A percentile compares a stretch with the other conserved stretches of the same genome.
Conservation (phyloP, 345 rosid species). For the Turritis glabra region DNA sequence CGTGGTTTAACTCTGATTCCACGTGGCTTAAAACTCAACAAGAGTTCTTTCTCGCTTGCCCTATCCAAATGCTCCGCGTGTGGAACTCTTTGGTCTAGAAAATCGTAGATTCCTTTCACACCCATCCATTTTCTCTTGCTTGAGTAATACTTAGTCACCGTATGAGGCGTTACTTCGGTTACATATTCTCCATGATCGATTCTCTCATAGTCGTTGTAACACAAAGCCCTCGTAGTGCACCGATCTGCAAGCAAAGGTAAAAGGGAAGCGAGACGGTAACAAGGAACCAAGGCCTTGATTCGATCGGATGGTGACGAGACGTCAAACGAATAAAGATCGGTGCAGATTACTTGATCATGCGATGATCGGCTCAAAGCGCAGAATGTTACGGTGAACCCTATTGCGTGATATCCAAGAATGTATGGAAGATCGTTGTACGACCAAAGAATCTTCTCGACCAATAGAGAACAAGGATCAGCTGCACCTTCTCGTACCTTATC, state of each 20-base stretch:
- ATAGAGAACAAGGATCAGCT: constrained; percentile 59
- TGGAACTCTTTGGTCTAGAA: constrained; percentile 78
- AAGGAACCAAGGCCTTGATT: constrained; percentile 76
- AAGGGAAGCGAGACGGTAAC: constrained; percentile 77
- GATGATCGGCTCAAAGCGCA: constrained; percentile 69
- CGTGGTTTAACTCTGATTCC: constrained; percentile 64
- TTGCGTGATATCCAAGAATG: constrained; percentile 79
- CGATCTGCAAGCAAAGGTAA: constrained; percentile 73
- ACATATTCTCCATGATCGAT: constrained; percentile 40
- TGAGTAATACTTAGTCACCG: constrained; percentile 56
- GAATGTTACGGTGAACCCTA: constrained; percentile 72
- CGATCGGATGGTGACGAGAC: constrained; percentile 64
- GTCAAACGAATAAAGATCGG: constrained; percentile 72
- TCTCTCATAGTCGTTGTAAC: constrained; percentile 81
- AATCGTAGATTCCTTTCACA: constrained; percentile 77
- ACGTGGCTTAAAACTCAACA: constrained; percentile 75
- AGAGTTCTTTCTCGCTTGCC: constrained; percentile 58
- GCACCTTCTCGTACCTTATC: constrained; percentile 65
- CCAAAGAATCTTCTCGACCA: constrained; percentile 83
- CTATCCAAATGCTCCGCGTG: constrained; percentile 63
- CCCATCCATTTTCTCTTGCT: constrained; percentile 65
- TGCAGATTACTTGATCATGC: constrained; percentile 62
- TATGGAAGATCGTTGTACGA: constrained; percentile 85
- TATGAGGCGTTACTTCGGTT: constrained; percentile 76
- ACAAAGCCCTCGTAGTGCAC: constrained; percentile 43